phyloP scores from a whole-genome alignment of 306 rosid genomes.

The Vigna reflexopilosa region DNA sequence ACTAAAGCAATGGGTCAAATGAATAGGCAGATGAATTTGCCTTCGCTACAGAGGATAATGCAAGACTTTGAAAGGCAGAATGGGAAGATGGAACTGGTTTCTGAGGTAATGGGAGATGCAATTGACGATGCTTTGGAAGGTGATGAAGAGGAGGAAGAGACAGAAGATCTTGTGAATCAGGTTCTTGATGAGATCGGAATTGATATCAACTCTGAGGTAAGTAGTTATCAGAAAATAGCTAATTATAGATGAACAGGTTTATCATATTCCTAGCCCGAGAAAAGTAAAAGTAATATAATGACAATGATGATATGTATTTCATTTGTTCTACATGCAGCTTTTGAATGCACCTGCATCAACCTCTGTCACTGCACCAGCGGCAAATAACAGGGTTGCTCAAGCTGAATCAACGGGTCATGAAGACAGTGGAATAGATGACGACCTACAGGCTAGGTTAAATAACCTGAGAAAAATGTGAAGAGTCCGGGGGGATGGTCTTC shows the following conservation, averaged over 20 bases:
- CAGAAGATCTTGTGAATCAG: slow-evolving; percentile 90
- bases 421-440: slow-evolving; percentile 80
- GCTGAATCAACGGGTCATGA: slow-evolving; percentile 73
- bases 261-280: not conserved
- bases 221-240: not conserved
- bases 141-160: slow-evolving; percentile 97
- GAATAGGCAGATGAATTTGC: slow-evolving; percentile 98
- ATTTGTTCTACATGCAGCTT: slow-evolving; percentile 59
- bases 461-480: slow-evolving; percentile 52
- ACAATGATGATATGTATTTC: slow-evolving; percentile 13
- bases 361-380: slow-evolving; percentile 68
- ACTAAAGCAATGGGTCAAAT: slow-evolving; percentile 99
- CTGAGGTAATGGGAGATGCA: slow-evolving; percentile 96
- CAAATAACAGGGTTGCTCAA: slow-evolving; percentile 70
- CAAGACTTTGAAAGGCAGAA: slow-evolving; percentile 94
- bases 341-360: slow-evolving; percentile 74
- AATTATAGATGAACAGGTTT: not conserved
- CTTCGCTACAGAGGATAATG: slow-evolving; percentile 90
- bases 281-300: not conserved
- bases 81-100: slow-evolving; percentile 85
- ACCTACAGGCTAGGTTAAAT: slow-evolving; percentile 63
- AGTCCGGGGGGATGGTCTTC: not conserved
- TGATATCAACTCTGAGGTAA: slow-evolving; percentile 86
- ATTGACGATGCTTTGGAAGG: slow-evolving; percentile 99
- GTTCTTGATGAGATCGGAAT: slow-evolving; percentile 98